These are phyloP conservation scores for Aspergillaceae sp. DNA, from an alignment of 2,329 filamentous ascomycete species.

Conservation along the genomic window DNA sequence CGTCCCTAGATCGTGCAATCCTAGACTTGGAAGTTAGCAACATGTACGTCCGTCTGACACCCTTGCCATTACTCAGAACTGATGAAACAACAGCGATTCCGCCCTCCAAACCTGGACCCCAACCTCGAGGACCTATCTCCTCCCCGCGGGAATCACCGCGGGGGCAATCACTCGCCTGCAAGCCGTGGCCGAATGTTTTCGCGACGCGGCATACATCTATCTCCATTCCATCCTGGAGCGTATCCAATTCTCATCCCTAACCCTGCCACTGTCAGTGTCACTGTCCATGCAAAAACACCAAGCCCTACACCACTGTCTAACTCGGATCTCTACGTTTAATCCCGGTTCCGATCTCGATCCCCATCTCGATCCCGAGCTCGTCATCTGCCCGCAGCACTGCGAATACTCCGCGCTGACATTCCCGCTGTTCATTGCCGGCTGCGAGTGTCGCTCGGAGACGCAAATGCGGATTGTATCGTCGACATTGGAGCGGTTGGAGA, in stretches of 20 bases:
- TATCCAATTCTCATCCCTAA: neutral
- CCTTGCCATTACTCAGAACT: neutral
- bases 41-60: conserved; percentile 16
- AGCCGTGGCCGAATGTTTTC: conserved; percentile 30
- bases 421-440: conserved; percentile 29
- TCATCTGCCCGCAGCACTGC: conserved; percentile 12
- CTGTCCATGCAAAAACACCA: conserved; percentile 7
- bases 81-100: conserved; percentile 19
- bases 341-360: conserved; percentile 4
- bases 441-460: conserved; percentile 16
- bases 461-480: conserved; percentile 18
- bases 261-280: no score
- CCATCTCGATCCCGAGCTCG: conserved; percentile 9
- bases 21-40: conserved; percentile 18
- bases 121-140: conserved; percentile 16
- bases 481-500: conserved; percentile 21
- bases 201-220: conserved; percentile 29
- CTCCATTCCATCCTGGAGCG: conserved; percentile 27
- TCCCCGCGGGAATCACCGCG: conserved; percentile 22
- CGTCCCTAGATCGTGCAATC: conserved; percentile 15
- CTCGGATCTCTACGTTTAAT: conserved; percentile 16
- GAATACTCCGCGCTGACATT: conserved; percentile 32
- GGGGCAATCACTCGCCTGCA: conserved; percentile 22
- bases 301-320: conserved; percentile 21
- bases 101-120: conserved; percentile 25